Evolutionary conservation across 257 asterid genomes (phyloP), one percentile per base, ranked within the genome.

Genomic region (Thymus quinquecostatus): DNA sequence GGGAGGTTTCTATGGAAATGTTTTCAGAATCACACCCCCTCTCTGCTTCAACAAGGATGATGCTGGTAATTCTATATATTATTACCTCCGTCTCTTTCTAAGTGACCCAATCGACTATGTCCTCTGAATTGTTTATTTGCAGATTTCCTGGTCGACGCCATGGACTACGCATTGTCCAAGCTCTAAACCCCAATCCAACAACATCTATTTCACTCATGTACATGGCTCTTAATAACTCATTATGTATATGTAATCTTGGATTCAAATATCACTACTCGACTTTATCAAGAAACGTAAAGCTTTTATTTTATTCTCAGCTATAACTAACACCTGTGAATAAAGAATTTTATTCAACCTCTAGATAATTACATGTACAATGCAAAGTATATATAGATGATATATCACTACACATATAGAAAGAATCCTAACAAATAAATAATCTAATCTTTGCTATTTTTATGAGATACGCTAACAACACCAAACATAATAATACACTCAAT

Each of bases 21-120:
- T 88, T 36, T 83, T 88, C 79, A 83, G 92, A 83, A 85, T 88
- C 50, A 88, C 96, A 29, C 96, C 96, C 61, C 96, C 96, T 6
- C 85, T 86, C 29, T 88, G 96, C 80, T 86, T 88, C 80, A 82
- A 73, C 71, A 82, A 67, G 71, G 84, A 83, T 14, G 96, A 88
- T 79, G 92, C 90, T 10, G 92, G 96, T 88, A 78, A 32, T 68
- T 53, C 12, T 8, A 21, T 6, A 21, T 7, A 6, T 28, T 30
- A 21, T 9, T n/a, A 57, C 41, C 3, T 4, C 14, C 21, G 21
- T 21, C 21, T 21, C 21, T 21, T 21, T 21, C n/a, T n/a, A n/a
- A n/a, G n/a, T n/a, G n/a, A n/a, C n/a, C 21, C 21, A 21, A 21
- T 21, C 21, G 21, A 21, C 21, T 21, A 21, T 21, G 21, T 21